Percentiles rank a stretch among this genome's conserved stretches.
Conservation (phyloP, 2,329 filamentous ascomycete species). For the Fusarium siculi region DNA sequence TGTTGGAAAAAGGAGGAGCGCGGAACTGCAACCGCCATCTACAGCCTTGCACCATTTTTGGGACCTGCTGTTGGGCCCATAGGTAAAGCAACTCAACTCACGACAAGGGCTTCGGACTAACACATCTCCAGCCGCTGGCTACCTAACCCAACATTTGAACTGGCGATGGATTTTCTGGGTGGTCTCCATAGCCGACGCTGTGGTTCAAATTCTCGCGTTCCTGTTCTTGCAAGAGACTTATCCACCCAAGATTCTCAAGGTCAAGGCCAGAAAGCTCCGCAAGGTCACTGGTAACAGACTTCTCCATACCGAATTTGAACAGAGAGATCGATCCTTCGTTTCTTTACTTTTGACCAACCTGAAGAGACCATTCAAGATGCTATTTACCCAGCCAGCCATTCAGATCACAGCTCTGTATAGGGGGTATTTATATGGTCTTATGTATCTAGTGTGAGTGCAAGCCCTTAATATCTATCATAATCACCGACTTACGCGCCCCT, state of each 20-base stretch:
- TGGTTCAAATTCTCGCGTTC: slow-evolving; percentile 50
- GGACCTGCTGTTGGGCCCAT: slow-evolving; percentile 57
- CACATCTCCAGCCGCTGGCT: slow-evolving; percentile 49
- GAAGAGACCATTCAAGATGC: slow-evolving; percentile 59
- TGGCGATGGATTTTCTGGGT: slow-evolving; percentile 61
- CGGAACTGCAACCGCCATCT: slow-evolving; percentile 47
- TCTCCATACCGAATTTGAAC: slow-evolving; percentile 46
- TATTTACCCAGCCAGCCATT: slow-evolving; percentile 62
- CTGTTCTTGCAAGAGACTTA: slow-evolving; percentile 55
- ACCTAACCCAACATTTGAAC: slow-evolving; percentile 49
- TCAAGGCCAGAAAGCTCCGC: slow-evolving; percentile 44
- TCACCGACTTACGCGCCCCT: neutral
- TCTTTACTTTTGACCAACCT: slow-evolving; percentile 48
- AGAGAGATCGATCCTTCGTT: slow-evolving; percentile 38
- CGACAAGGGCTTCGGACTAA: neutral
- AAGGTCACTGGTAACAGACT: slow-evolving; percentile 45
- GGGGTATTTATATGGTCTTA: slow-evolving; percentile 63
- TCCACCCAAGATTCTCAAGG: slow-evolving; percentile 46
- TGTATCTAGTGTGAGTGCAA: slow-evolving; percentile 58
- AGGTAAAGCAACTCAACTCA: slow-evolving; percentile 21
- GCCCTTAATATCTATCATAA: accelerated
- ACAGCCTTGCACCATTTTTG: slow-evolving; percentile 55
- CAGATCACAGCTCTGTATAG: slow-evolving; percentile 61
- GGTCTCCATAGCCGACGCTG: slow-evolving; percentile 51
- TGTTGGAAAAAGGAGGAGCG: slow-evolving; percentile 57